Evolutionary conservation across 2,329 filamentous ascomycete genomes (phyloP).

Genomic region (Alternaria conjuncta): DNA sequence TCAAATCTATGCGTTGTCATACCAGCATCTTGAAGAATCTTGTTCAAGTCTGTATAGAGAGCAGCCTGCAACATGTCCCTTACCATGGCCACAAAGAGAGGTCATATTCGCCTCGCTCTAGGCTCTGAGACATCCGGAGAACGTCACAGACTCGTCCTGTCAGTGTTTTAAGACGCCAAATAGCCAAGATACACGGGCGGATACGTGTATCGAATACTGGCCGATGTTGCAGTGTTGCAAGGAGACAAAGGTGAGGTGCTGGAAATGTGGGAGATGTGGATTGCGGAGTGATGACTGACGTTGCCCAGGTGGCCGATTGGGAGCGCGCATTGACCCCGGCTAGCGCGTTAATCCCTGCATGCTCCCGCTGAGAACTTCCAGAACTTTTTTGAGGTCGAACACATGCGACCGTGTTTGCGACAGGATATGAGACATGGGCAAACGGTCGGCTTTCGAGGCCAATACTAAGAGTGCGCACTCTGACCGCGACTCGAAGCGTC

Average conservation of each 20-base stretch:
- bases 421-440: constrained; percentile 32
- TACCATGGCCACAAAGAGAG: neutral
- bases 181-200: neutral
- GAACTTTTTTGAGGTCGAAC: constrained; percentile 25
- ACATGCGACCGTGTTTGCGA: constrained; percentile 9
- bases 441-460: constrained; percentile 43
- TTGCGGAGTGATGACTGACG: constrained; percentile 4
- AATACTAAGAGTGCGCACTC: constrained; percentile 26
- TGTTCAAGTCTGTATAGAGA: neutral
- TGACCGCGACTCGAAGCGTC: constrained; percentile 41
- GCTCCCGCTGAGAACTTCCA: constrained; percentile 23
- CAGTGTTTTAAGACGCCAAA: neutral
- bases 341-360: constrained; percentile 20
- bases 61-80: neutral
- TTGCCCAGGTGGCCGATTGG: constrained; percentile 6
- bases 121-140: neutral
- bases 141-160: neutral
- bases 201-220: neutral
- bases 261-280: neutral
- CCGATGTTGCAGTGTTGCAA: neutral
- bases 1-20: neutral
- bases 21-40: neutral
- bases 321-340: constrained; percentile 2
- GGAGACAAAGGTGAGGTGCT: neutral
- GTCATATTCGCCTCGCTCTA: neutral